Evolutionary conservation across 2,329 filamentous ascomycete genomes (phyloP).

Genomic region (Fusarium sp.): DNA sequence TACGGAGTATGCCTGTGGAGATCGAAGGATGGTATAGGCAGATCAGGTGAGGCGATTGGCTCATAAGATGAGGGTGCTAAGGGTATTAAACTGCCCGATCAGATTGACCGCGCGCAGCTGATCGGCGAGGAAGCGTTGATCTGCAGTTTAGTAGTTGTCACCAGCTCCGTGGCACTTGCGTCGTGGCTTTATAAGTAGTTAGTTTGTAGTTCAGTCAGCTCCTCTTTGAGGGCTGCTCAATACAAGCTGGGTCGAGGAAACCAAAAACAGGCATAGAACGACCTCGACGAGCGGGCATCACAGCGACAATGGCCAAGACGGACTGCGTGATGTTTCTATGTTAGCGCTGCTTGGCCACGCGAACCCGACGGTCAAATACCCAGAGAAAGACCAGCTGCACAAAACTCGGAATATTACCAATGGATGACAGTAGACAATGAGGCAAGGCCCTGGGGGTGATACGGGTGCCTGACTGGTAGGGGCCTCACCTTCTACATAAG

Average conservation of each 20-base stretch:
- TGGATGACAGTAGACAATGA: background rate
- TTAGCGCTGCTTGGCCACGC: background rate
- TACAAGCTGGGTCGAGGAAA: background rate
- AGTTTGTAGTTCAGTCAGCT: background rate
- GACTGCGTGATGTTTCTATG: background rate
- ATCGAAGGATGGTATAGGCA: constrained; percentile 12
- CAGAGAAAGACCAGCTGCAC: background rate
- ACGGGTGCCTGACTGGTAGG: background rate
- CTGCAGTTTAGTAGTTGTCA: background rate
- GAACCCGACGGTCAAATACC: constrained; percentile 5
- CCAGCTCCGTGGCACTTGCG: background rate
- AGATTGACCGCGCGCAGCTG: background rate
- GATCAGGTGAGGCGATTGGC: constrained; percentile 31
- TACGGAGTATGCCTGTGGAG: background rate
- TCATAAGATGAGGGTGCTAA: constrained; percentile 10
- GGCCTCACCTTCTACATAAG: background rate
- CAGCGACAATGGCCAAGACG: background rate
- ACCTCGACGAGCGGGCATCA: constrained; percentile 6
- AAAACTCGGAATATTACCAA: background rate
- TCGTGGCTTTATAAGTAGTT: background rate
- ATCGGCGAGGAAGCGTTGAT: background rate
- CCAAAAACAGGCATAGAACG: background rate
- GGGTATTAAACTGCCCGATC: background rate
- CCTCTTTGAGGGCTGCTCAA: background rate
- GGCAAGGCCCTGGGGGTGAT: background rate